These are phyloP conservation scores for Tetrapisispora fleetii DNA, from an alignment of 805 yeast species.

Conservation along the genomic window DNA sequence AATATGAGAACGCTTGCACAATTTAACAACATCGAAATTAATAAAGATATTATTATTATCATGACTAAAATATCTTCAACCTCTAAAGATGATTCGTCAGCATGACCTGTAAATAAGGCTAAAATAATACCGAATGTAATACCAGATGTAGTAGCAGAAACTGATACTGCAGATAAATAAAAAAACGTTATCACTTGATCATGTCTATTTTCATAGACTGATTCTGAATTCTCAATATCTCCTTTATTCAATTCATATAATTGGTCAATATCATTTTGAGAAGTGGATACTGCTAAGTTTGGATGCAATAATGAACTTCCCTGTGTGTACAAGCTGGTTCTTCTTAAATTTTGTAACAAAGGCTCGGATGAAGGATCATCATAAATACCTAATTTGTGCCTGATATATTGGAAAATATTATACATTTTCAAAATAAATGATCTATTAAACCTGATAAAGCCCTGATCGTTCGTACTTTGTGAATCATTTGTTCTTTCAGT, in stretches of 20 bases:
- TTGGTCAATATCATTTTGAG: constrained; percentile 12
- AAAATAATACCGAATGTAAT: constrained; percentile 21
- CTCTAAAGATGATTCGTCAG: constrained; percentile 13
- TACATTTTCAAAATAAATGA: constrained; percentile 17
- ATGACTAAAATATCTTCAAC: constrained; percentile 12
- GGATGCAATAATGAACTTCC: constrained; percentile 2
- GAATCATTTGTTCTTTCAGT: neutral
- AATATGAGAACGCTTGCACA: constrained; percentile 16
- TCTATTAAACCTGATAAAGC: constrained; percentile 19
- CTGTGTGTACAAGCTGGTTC: neutral
- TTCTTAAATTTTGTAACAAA: neutral
- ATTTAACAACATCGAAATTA: constrained; percentile 19
- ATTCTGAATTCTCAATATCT: constrained; percentile 17
- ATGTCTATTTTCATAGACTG: constrained; percentile 23
- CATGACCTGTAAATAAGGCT: constrained; percentile 17
- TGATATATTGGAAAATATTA: constrained; percentile 11
- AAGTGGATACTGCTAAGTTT: neutral
- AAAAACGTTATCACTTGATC: constrained; percentile 25
- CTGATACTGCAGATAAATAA: constrained; percentile 18
- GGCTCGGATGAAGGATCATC: neutral
- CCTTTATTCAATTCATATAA: constrained; percentile 11
- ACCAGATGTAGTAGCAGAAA: constrained; percentile 22
- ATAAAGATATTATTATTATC: constrained; percentile 16
- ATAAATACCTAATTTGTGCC: constrained; percentile 6
- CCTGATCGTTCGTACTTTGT: constrained; percentile 9